phyloP scores from a whole-genome alignment of 2,329 filamentous ascomycete species.

The Clonostachys rosea region DNA sequence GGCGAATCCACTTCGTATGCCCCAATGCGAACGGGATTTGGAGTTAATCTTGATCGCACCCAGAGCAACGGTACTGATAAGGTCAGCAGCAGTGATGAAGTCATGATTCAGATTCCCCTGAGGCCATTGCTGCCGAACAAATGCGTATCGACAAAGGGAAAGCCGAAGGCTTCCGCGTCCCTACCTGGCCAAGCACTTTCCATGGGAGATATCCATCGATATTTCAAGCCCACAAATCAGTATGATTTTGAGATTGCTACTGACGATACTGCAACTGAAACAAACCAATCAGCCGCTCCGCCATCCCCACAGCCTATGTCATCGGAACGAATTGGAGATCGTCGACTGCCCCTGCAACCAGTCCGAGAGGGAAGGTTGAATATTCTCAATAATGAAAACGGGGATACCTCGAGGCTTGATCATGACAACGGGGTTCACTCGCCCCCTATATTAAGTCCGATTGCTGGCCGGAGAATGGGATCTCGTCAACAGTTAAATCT shows the following conservation, averaged over 20 bases:
- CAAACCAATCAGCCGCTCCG: no score
- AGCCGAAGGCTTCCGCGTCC: background rate
- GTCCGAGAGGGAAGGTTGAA: no score
- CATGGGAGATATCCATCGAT: background rate
- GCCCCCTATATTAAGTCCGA: no score
- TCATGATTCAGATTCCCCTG: slow-evolving; percentile 15
- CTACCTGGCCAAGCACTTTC: background rate
- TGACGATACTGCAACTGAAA: slow-evolving; percentile 1
- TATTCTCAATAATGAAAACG: no score
- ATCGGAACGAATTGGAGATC: no score
- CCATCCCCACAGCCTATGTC: no score
- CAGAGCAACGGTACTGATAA: slow-evolving; percentile 22
- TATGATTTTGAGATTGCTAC: slow-evolving; percentile 1
- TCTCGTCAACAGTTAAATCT: no score
- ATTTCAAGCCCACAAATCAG: background rate
- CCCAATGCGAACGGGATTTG: slow-evolving; percentile 16
- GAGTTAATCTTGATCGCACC: slow-evolving; percentile 23
- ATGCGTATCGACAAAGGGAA: background rate
- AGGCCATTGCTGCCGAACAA: slow-evolving; percentile 5
- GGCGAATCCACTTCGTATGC: no score
- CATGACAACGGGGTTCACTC: no score
- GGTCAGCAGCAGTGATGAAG: slow-evolving; percentile 6
- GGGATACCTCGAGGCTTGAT: no score
- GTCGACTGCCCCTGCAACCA: no score
- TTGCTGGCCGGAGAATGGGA: no score